Conservation (phyloP, 2,329 filamentous ascomycete genomes). For the Monosporascus sp. region DNA sequence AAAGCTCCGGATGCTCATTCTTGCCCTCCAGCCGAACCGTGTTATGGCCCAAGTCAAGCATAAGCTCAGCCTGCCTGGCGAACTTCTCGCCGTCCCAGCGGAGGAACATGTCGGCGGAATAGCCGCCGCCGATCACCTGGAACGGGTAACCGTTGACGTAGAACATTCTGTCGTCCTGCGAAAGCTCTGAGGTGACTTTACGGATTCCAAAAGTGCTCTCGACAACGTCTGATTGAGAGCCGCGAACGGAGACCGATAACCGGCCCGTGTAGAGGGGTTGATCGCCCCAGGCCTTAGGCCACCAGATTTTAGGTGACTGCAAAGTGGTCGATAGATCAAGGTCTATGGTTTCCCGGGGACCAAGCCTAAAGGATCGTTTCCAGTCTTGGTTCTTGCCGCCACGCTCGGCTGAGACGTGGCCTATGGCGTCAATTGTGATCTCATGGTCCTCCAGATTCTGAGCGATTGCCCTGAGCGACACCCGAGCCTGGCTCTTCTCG, state of each 20-base stretch:
- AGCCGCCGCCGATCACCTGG: conserved; percentile 56
- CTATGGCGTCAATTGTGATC: conserved; percentile 30
- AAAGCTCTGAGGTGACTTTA: conserved; percentile 43
- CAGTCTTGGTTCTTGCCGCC: conserved; percentile 19
- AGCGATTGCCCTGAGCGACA: conserved; percentile 33
- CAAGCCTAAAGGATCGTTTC: conserved; percentile 30
- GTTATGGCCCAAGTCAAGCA: conserved; percentile 57
- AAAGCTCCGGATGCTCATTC: conserved; percentile 56
- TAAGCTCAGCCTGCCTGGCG: conserved; percentile 42
- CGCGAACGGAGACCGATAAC: conserved; percentile 21
- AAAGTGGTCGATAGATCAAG: conserved; percentile 33
- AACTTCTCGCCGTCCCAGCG: conserved; percentile 48
- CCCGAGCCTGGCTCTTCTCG: conserved; percentile 23
- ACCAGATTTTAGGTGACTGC: conserved; percentile 49
- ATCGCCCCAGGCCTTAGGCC: conserved; percentile 53
- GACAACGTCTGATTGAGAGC: conserved; percentile 26
- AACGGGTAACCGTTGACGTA: conserved; percentile 51
- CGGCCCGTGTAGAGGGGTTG: conserved; percentile 44
- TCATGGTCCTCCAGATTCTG: conserved; percentile 34
- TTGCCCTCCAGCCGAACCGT: conserved; percentile 60
- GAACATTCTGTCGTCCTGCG: conserved; percentile 49
- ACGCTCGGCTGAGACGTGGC: conserved; percentile 29
- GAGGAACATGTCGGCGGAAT: conserved; percentile 56
- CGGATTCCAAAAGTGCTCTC: conserved; percentile 45
- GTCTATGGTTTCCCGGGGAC: conserved; percentile 31